Percentiles rank a stretch among this genome's conserved stretches.
phyloP scores from a whole-genome alignment of 768 basidiomycete species.

The Pholiota conissans region DNA sequence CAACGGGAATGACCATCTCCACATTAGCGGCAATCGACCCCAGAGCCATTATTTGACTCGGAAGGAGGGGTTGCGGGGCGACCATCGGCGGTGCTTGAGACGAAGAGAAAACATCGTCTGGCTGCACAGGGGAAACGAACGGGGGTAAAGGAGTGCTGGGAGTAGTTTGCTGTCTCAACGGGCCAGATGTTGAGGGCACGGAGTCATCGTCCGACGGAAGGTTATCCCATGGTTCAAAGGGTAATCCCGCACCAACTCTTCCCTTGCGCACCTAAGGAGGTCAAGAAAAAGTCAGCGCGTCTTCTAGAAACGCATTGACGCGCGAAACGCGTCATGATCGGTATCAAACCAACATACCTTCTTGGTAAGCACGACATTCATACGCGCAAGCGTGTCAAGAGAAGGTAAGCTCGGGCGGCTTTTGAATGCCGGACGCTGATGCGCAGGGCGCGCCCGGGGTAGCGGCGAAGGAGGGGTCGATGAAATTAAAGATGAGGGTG shows the following conservation, averaged over 20 bases:
- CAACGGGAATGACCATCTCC: constrained; percentile 16
- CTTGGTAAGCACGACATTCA: constrained; percentile 44
- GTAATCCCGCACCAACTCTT: constrained; percentile 49
- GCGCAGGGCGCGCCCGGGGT: constrained; percentile 32
- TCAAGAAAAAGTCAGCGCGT: neutral
- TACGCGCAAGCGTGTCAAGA: constrained; percentile 46
- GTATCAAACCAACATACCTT: constrained; percentile 37
- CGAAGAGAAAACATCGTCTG: neutral
- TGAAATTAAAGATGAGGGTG: neutral
- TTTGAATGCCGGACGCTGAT: constrained; percentile 48
- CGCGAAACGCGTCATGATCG: constrained; percentile 1
- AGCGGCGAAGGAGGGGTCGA: constrained; percentile 14
- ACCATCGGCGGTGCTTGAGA: neutral
- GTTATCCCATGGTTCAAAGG: constrained; percentile 56
- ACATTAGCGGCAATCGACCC: constrained; percentile 19
- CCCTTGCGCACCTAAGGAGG: constrained; percentile 48
- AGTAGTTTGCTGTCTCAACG: neutral
- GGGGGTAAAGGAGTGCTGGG: constrained; percentile 18
- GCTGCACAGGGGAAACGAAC: constrained; percentile 9
- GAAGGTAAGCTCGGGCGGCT: constrained; percentile 53
- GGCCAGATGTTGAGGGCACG: constrained; percentile 5
- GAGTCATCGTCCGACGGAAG: constrained; percentile 24
- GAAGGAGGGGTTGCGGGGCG: constrained; percentile 18
- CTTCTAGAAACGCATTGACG: neutral
- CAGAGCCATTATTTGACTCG: constrained; percentile 22